Conservation (phyloP, 2,329 filamentous ascomycete species). For the Cladosporium sphaerospermum region DNA sequence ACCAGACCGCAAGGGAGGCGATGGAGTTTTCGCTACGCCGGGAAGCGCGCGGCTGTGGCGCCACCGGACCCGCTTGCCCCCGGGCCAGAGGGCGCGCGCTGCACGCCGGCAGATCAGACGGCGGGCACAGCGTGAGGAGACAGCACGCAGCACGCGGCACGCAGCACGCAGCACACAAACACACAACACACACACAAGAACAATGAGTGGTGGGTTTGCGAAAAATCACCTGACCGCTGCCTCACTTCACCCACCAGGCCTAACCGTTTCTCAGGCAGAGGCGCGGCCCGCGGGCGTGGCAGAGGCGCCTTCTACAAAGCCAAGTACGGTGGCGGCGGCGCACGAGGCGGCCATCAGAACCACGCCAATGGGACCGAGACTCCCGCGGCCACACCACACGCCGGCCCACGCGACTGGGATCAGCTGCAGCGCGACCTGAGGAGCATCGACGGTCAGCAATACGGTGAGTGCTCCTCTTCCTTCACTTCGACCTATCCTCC, state of each 20-base stretch:
- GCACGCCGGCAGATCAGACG: too few species aligned
- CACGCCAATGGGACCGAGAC: not conserved
- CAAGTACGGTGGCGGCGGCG: constrained; percentile 22
- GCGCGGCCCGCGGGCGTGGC: not conserved
- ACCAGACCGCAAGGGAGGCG: not conserved
- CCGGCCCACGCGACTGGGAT: constrained; percentile 19
- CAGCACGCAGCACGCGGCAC: too few species aligned
- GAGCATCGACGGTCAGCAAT: constrained; percentile 26
- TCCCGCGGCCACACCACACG: not conserved
- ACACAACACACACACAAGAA: too few species aligned
- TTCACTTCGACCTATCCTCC: constrained; percentile 17
- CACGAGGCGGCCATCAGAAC: constrained; percentile 12
- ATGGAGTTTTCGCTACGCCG: too few species aligned
- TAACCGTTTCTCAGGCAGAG: not conserved
- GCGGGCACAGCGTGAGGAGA: too few species aligned
- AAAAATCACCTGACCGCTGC: not conserved
- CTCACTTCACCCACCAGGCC: not conserved
- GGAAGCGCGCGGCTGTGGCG: too few species aligned
- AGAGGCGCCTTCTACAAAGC: constrained; percentile 27
- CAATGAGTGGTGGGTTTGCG: too few species aligned
- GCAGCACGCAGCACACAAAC: too few species aligned
- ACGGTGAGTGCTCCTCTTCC: constrained; percentile 20
- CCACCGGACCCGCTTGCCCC: too few species aligned
- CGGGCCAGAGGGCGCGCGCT: too few species aligned
- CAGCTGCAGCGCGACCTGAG: constrained; percentile 19